Evolutionary conservation across 495 filamentous ascomycete genomes (phyloP).

Genomic region (Cladorrhinum samala): DNA sequence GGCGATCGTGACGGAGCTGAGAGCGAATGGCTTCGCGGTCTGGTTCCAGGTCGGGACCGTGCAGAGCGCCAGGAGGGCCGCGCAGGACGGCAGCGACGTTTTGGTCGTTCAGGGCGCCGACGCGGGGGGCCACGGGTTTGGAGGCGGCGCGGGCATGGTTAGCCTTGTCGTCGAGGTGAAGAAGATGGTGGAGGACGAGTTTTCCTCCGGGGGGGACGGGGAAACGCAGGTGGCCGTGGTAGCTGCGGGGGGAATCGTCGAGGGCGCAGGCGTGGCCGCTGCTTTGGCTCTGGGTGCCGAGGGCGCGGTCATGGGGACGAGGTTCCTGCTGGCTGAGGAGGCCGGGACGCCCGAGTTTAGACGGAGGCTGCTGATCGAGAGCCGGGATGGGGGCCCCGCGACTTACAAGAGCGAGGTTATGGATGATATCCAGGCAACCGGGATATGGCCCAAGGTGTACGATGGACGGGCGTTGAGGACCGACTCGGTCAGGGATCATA

Average conservation of each 20-base stretch:
- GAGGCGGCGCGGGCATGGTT: constrained; percentile 49
- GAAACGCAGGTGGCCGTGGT: constrained; percentile 48
- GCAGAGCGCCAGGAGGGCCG: constrained; percentile 44
- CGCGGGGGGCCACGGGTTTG: constrained; percentile 68
- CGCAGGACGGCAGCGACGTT: constrained; percentile 48
- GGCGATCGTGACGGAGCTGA: constrained; percentile 6
- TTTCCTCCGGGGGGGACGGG: constrained; percentile 24
- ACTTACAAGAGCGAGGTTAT: constrained; percentile 65
- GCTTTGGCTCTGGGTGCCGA: constrained; percentile 61
- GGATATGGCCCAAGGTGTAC: constrained; percentile 59
- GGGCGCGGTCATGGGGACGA: constrained; percentile 64
- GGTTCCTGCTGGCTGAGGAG: constrained; percentile 61
- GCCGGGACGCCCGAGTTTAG: constrained; percentile 56
- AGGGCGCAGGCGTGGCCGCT: constrained; percentile 60
- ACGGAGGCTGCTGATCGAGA: constrained; percentile 52
- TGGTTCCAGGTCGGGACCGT: constrained; percentile 61
- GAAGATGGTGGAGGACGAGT: constrained; percentile 46
- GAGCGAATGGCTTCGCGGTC: constrained; percentile 26
- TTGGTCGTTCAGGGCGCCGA: constrained; percentile 70
- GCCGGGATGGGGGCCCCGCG: constrained; percentile 54
- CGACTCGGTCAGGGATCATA: constrained; percentile 50
- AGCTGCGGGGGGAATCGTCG: constrained; percentile 67
- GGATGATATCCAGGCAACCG: constrained; percentile 60
- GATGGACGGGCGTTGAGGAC: constrained; percentile 61
- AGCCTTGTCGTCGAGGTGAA: constrained; percentile 35